Evolutionary conservation across 805 yeast genomes (phyloP).

Genomic region (Spathaspora passalidarum): DNA sequence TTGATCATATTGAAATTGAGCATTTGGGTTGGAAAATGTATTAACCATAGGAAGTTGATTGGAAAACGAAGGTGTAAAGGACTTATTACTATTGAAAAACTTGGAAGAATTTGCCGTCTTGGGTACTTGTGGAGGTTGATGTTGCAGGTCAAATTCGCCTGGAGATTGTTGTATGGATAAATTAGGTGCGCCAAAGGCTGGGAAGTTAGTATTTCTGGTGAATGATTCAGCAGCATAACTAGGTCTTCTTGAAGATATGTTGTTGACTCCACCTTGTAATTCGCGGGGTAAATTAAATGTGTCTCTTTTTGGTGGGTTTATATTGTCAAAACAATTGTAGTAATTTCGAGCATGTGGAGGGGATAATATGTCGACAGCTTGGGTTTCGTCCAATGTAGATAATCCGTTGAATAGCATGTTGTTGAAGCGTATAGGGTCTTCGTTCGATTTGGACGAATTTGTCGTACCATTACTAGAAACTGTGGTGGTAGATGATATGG

Average conservation of each 20-base stretch:
- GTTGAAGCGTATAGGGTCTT: constrained; percentile 13
- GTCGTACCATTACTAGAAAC: not conserved
- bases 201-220: constrained; percentile 28
- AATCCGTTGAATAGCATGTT: constrained; percentile 22
- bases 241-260: constrained; percentile 66
- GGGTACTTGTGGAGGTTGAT: not conserved
- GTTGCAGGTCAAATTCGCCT: constrained; percentile 1
- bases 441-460: not conserved
- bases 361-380: constrained; percentile 3
- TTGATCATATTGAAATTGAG: constrained; percentile 17
- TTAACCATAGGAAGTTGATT: constrained; percentile 18
- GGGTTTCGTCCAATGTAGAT: constrained; percentile 15
- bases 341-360: not conserved
- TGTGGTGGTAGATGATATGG: not conserved
- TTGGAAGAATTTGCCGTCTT: constrained; percentile 4
- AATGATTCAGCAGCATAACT: constrained; percentile 68
- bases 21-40: constrained; percentile 16
- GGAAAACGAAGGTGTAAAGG: not conserved
- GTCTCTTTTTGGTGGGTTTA: constrained; percentile 15
- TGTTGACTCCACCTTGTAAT: constrained; percentile 63
- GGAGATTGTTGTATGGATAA: constrained; percentile 2
- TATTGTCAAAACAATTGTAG: not conserved
- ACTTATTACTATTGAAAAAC: not conserved
- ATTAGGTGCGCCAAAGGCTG: not conserved
- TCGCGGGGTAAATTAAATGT: constrained; percentile 52